These are phyloP conservation scores for Euptelea pleiosperma DNA, from an alignment of 164 flowering plant species.

Conservation along the genomic window DNA sequence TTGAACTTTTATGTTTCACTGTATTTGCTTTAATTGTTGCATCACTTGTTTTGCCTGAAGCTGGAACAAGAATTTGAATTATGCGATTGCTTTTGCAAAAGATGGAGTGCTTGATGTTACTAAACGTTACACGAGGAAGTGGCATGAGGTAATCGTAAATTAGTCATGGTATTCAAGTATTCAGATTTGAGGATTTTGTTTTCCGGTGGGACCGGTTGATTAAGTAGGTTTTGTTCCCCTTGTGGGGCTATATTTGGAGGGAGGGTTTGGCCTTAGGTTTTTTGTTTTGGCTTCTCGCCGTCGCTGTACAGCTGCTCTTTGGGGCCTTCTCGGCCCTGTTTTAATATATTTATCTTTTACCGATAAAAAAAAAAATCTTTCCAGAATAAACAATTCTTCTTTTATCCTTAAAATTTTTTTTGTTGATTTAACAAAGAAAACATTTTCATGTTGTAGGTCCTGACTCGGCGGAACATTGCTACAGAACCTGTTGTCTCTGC, in stretches of 20 bases:
- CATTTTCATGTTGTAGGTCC: constrained; percentile 45
- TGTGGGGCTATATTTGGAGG: no score
- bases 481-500: constrained; percentile 50
- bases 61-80: constrained; percentile 78
- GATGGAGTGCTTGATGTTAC: constrained; percentile 96
- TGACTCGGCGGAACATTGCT: constrained; percentile 60
- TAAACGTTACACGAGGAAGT: constrained; percentile 92
- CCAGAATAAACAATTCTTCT: no score
- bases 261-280: no score
- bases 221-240: no score
- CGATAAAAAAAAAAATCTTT: no score
- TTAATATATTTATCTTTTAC: no score
- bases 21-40: constrained; percentile 7
- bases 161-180: background rate
- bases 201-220: no score
- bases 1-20: constrained; percentile 1
- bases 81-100: constrained; percentile 69
- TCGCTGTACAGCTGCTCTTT: no score
- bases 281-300: no score
- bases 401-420: background rate
- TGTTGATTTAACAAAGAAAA: constrained; percentile 1
- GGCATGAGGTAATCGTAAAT: constrained; percentile 73
- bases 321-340: no score
- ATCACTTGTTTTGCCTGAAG: constrained; percentile 33
- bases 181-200: no score